phyloP scores from a whole-genome alignment of 768 basidiomycete genomes.

The Hygrocybe punicea region DNA sequence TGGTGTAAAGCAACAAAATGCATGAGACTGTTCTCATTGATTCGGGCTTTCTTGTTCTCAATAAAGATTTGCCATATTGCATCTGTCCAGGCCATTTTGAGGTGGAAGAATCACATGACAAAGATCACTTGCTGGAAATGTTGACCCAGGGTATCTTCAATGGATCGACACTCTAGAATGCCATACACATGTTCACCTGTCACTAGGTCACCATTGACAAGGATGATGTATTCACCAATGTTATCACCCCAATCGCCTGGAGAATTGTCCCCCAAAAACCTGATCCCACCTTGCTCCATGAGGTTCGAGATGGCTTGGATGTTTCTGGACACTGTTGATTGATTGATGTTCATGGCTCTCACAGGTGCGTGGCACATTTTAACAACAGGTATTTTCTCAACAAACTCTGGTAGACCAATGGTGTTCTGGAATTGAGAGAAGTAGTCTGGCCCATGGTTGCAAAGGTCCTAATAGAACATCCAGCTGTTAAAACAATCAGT shows the following conservation, averaged over 20 bases:
- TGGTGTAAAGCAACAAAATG: conserved; percentile 20
- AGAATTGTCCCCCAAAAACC: background rate
- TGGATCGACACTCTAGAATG: background rate
- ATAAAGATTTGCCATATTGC: conserved; percentile 25
- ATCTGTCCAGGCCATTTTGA: conserved; percentile 11
- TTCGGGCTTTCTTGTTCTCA: conserved; percentile 8
- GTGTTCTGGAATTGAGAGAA: background rate
- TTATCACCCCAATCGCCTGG: background rate
- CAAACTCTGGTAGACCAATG: conserved; percentile 7
- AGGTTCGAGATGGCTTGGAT: background rate
- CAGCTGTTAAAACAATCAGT: background rate
- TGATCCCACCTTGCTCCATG: background rate
- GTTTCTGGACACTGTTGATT: conserved; percentile 7
- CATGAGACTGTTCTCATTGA: conserved; percentile 19
- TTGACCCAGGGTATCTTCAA: background rate
- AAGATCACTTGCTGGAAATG: conserved; percentile 20
- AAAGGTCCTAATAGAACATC: background rate
- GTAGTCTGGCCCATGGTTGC: background rate
- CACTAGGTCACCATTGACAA: background rate
- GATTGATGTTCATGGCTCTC: conserved; percentile 9
- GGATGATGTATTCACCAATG: background rate
- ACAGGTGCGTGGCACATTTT: conserved; percentile 7
- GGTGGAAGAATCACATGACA: conserved; percentile 26
- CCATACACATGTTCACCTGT: background rate
- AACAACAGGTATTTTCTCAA: conserved; percentile 13